Evolutionary conservation across 176 grass and related monocot genomes (phyloP).

Genomic region (Phyllostachys edulis): DNA sequence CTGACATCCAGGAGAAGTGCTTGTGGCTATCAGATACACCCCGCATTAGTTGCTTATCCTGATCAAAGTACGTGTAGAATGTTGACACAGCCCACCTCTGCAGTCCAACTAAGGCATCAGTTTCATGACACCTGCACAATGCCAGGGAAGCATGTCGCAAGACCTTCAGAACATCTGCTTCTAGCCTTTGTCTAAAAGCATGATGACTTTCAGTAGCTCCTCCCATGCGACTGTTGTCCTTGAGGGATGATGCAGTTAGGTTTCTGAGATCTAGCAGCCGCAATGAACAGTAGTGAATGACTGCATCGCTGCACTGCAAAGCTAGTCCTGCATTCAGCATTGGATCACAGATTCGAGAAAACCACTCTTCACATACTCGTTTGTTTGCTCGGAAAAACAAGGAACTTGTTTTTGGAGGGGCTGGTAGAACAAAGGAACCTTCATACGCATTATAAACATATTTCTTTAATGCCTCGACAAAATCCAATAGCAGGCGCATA

Average conservation of each 20-base stretch:
- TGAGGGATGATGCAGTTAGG: slow-evolving; percentile 58
- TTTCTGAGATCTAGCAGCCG: slow-evolving; percentile 73
- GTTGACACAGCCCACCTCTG: slow-evolving; percentile 68
- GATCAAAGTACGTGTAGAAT: slow-evolving; percentile 69
- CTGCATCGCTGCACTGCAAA: slow-evolving; percentile 76
- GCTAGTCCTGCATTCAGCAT: slow-evolving; percentile 93
- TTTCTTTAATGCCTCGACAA: slow-evolving; percentile 95
- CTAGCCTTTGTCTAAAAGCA: slow-evolving; percentile 64
- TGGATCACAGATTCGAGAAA: slow-evolving; percentile 96
- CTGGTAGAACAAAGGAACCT: slow-evolving; percentile 83
- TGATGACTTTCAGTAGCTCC: slow-evolving; percentile 51
- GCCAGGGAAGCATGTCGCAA: slow-evolving; percentile 82
- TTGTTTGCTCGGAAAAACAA: slow-evolving; percentile 96
- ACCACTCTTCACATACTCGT: slow-evolving; percentile 97
- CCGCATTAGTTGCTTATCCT: slow-evolving; percentile 45
- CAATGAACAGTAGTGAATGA: slow-evolving; percentile 72
- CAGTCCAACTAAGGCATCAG: slow-evolving; percentile 83
- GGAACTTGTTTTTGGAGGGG: slow-evolving; percentile 66
- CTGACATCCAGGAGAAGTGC: slow-evolving; percentile 87
- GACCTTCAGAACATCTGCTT: slow-evolving; percentile 72
- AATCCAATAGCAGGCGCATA: slow-evolving; percentile 86
- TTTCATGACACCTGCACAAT: slow-evolving; percentile 78
- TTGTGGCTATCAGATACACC: slow-evolving; percentile 47
- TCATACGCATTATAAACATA: slow-evolving; percentile 97
- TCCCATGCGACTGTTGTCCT: slow-evolving; percentile 54